Percentiles rank a stretch among this genome's conserved stretches.
phyloP scores from a whole-genome alignment of 176 grass and related monocot genomes.

The Ananas comosus region DNA sequence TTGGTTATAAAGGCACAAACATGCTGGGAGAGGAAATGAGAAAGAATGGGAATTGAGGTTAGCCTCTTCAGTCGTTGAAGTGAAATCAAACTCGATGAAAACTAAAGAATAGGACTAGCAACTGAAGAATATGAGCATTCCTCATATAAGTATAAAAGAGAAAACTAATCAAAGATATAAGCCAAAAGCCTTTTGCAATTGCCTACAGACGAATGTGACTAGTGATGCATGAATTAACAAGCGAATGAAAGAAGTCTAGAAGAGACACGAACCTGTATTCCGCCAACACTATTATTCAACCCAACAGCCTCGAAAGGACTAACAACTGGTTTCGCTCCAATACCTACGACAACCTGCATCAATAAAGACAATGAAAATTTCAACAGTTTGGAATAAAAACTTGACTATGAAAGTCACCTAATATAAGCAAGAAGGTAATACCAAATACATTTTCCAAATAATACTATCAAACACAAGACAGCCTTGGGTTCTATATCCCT shows the following conservation, averaged over 20 bases:
- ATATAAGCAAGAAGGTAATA: neutral
- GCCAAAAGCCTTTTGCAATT: neutral
- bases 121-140: neutral
- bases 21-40: neutral
- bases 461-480: too few relatives aligned
- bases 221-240: conserved; percentile 14
- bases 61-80: too few relatives aligned
- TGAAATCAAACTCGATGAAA: too few relatives aligned
- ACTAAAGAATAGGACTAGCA: neutral
- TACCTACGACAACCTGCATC: conserved; percentile 76
- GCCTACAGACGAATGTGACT: neutral
- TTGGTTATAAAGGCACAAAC: conserved; percentile 15
- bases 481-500: too few relatives aligned
- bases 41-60: too few relatives aligned
- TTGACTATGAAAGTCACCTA: neutral
- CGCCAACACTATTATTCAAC: conserved; percentile 63
- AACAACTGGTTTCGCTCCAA: conserved; percentile 86
- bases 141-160: neutral
- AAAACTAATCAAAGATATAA: neutral
- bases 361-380: neutral
- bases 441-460: too few relatives aligned
- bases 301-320: conserved; percentile 75
- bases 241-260: conserved; percentile 5
- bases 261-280: conserved; percentile 77
- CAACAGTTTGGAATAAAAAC: neutral